phyloP scores from a whole-genome alignment of 140 eudicot genomes.

The Senecio squalidus region DNA sequence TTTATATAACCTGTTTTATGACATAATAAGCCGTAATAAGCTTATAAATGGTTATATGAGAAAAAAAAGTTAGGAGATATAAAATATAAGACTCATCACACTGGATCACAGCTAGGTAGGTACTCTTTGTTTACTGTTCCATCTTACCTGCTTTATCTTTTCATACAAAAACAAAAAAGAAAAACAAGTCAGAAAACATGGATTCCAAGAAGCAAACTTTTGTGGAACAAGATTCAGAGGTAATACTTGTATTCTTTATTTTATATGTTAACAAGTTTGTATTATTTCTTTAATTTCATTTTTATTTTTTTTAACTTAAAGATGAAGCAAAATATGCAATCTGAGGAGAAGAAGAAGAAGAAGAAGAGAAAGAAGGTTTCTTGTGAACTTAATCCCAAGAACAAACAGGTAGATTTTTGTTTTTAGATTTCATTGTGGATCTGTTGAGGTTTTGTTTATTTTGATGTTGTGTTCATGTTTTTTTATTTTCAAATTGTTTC shows the following conservation, averaged over 20 bases:
- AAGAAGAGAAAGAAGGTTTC: conserved; percentile 30
- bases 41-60: too few species aligned
- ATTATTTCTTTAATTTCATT: conserved; percentile 2
- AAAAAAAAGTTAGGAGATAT: too few species aligned
- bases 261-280: conserved; percentile 18
- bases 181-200: conserved; percentile 33
- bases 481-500: neutral
- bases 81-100: too few species aligned
- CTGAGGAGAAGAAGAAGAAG: conserved; percentile 32
- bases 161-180: conserved; percentile 27
- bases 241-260: conserved; percentile 15
- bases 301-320: conserved; percentile 12
- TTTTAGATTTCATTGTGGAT: conserved; percentile 25
- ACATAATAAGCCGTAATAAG: too few species aligned
- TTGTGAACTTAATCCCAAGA: conserved; percentile 46
- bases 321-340: conserved; percentile 43
- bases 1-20: too few species aligned
- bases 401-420: conserved; percentile 47
- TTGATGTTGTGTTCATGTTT: conserved; percentile 17
- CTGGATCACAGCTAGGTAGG: too few species aligned
- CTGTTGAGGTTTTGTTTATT: conserved; percentile 14
- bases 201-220: conserved; percentile 31
- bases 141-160: too few species aligned
- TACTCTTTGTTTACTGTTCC: too few species aligned
- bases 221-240: conserved; percentile 39